These are phyloP conservation scores for Hemerocallis citrina DNA, from an alignment of 106 monocot genomes.

Conservation along the genomic window DNA sequence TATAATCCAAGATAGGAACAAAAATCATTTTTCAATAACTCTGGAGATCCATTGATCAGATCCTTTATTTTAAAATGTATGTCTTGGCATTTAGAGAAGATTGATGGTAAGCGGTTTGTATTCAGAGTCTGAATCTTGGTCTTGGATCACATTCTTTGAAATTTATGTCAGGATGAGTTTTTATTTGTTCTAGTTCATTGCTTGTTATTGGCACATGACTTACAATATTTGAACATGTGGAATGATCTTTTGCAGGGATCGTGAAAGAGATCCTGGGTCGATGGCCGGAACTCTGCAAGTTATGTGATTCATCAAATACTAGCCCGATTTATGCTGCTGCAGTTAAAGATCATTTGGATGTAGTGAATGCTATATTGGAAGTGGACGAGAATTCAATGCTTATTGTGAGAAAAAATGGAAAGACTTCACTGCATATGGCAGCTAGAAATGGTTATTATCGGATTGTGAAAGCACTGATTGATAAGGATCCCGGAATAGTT, in stretches of 20 bases:
- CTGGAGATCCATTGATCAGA: not conserved
- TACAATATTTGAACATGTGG: not conserved
- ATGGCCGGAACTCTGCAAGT: slow-evolving; percentile 70
- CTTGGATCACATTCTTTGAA: too few relatives aligned
- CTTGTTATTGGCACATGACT: not conserved
- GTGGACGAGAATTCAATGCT: slow-evolving; percentile 46
- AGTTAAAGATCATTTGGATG: slow-evolving; percentile 66
- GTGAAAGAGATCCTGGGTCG: slow-evolving; percentile 58
- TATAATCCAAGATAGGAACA: too few relatives aligned
- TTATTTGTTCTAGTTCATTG: too few relatives aligned
- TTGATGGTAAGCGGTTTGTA: not conserved
- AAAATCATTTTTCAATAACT: not conserved
- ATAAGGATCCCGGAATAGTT: slow-evolving; percentile 67
- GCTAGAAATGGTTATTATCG: slow-evolving; percentile 58
- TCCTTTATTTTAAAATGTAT: not conserved
- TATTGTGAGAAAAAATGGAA: slow-evolving; percentile 91
- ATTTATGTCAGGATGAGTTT: too few relatives aligned
- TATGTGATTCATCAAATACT: slow-evolving; percentile 80
- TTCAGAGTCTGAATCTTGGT: too few relatives aligned
- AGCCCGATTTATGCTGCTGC: slow-evolving; percentile 89
- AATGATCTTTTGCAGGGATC: slow-evolving; percentile 33
- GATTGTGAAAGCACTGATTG: slow-evolving; percentile 66
- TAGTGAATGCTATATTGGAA: slow-evolving; percentile 82
- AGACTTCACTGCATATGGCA: slow-evolving; percentile 76
- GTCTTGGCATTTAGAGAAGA: not conserved